A percentile compares a stretch with the other conserved stretches of the same genome.
Evolutionary conservation across 1,284 basidiomycete species (phyloP).

Genomic region (Austroboletus sp.): DNA sequence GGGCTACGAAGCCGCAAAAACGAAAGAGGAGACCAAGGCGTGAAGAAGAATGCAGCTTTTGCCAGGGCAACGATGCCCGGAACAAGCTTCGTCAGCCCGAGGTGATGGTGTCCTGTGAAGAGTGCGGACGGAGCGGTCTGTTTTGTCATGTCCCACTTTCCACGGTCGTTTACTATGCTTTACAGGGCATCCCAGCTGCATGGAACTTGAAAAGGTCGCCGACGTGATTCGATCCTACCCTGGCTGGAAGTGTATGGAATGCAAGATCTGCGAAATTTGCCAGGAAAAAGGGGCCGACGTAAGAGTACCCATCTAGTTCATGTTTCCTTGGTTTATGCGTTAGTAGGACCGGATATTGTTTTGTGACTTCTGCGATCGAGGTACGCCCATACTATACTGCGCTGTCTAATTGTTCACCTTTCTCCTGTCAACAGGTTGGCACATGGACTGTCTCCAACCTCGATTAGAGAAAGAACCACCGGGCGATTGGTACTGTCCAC

Average conservation of each 20-base stretch:
- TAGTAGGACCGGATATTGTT: conserved; percentile 76
- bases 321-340: conserved; percentile 13
- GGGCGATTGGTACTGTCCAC: conserved; percentile 71
- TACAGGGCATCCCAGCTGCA: conserved; percentile 73
- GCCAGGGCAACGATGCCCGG: conserved; percentile 52
- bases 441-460: conserved; percentile 80
- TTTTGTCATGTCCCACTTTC: conserved; percentile 25
- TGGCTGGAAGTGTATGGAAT: conserved; percentile 83
- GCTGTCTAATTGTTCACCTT: conserved; percentile 5
- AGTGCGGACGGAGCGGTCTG: conserved; percentile 60
- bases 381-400: conserved; percentile 33
- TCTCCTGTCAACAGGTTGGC: conserved; percentile 60
- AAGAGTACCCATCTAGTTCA: conserved; percentile 35
- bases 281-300: conserved; percentile 83
- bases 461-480: conserved; percentile 64
- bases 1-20: conserved; percentile 41
- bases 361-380: conserved; percentile 92
- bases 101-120: conserved; percentile 61
- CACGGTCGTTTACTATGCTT: conserved; percentile 6
- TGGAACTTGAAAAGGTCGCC: conserved; percentile 49
- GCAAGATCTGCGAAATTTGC: conserved; percentile 91
- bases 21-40: conserved; percentile 49
- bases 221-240: conserved; percentile 61
- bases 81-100: conserved; percentile 55
- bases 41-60: conserved; percentile 63